phyloP scores from a whole-genome alignment of 2,329 filamentous ascomycete genomes.

The Penicillium sp. region DNA sequence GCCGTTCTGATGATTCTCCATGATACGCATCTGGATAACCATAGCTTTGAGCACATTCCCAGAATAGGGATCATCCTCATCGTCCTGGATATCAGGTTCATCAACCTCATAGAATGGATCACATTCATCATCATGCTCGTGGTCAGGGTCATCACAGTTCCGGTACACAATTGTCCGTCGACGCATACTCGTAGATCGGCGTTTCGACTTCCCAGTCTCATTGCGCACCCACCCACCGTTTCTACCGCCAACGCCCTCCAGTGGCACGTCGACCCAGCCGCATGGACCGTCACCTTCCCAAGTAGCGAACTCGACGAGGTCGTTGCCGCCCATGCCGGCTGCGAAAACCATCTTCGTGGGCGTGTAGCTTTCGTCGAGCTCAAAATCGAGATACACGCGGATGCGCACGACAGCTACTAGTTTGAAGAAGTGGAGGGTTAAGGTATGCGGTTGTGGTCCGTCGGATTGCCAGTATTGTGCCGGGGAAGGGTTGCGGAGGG shows the following conservation, averaged over 20 bases:
- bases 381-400: conserved; percentile 72
- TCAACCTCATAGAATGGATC: conserved; percentile 30
- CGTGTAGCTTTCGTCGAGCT: conserved; percentile 92
- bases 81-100: conserved; percentile 27
- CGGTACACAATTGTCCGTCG: conserved; percentile 15
- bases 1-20: conserved; percentile 98
- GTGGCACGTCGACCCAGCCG: conserved; percentile 87
- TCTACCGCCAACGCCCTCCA: conserved; percentile 58
- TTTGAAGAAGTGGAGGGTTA: conserved; percentile 63
- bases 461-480: conserved; percentile 65
- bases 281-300: conserved; percentile 75
- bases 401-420: conserved; percentile 51
- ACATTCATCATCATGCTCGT: conserved; percentile 15
- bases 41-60: conserved; percentile 80
- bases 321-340: conserved; percentile 87
- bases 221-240: conserved; percentile 32
- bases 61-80: conserved; percentile 47
- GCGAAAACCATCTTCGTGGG: conserved; percentile 87
- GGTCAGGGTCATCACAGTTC: conserved; percentile 11
- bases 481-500: conserved; percentile 58
- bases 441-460: conserved; percentile 62
- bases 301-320: conserved; percentile 80
- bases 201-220: conserved; percentile 17
- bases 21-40: conserved; percentile 82
- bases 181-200: conserved; percentile 9